Conservation (phyloP, 1,284 basidiomycete species). For the Trichosporon asahii region DNA sequence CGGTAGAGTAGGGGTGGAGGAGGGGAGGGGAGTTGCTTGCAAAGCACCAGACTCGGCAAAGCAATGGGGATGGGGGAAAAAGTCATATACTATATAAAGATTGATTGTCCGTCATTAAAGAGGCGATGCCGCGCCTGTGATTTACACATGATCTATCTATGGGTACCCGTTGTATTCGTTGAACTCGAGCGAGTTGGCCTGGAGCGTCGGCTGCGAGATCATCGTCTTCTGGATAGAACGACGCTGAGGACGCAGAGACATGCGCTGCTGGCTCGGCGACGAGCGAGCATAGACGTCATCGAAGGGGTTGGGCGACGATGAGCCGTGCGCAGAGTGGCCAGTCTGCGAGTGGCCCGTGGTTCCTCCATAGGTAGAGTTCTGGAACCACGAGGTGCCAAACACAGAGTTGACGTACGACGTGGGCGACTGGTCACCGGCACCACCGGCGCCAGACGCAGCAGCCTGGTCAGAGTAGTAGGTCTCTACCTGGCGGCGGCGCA, state of each 20-base stretch:
- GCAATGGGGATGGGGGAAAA: background rate
- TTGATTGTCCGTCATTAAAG: slow-evolving; percentile 10
- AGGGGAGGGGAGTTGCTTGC: background rate
- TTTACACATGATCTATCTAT: slow-evolving; percentile 8
- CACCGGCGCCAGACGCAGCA: slow-evolving; percentile 3
- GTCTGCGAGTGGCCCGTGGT: slow-evolving; percentile 6
- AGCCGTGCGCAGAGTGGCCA: background rate
- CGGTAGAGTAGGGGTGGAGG: background rate
- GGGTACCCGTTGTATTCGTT: slow-evolving; percentile 35
- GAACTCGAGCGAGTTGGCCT: slow-evolving; percentile 51
- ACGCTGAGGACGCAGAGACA: slow-evolving; percentile 24
- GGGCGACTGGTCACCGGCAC: slow-evolving; percentile 21
- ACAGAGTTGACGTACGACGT: slow-evolving; percentile 33
- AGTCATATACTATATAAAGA: slow-evolving; percentile 9
- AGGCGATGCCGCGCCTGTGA: slow-evolving; percentile 8
- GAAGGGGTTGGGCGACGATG: slow-evolving; percentile 44
- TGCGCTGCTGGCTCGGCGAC: slow-evolving; percentile 19
- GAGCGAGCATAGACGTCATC: slow-evolving; percentile 48
- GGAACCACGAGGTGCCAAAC: slow-evolving; percentile 31
- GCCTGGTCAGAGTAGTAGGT: slow-evolving; percentile 22
- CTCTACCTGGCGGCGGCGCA: slow-evolving; percentile 33
- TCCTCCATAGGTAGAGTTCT: slow-evolving; percentile 14
- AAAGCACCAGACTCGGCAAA: background rate
- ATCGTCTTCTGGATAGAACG: slow-evolving; percentile 45
- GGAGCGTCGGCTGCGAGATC: slow-evolving; percentile 50